Conservation (phyloP, 805 yeast genomes). For the Wickerhamiella slavikovae region DNA sequence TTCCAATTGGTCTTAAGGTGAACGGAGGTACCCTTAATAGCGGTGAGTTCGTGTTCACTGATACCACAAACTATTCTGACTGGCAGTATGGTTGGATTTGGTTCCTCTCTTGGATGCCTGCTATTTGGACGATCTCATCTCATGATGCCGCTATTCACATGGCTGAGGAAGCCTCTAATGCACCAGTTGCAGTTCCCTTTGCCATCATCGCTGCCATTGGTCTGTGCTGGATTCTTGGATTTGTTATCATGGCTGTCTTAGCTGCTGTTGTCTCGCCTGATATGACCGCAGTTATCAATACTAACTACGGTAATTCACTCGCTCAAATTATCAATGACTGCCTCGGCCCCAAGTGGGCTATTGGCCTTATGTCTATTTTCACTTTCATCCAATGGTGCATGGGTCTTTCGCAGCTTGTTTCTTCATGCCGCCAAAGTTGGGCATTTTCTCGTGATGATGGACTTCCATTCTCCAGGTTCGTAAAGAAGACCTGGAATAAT, state of each 20-base stretch:
- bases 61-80: constrained; percentile 27
- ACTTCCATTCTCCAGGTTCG: constrained; percentile 34
- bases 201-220: constrained; percentile 41
- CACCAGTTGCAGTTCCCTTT: constrained; percentile 39
- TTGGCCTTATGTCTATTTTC: constrained; percentile 37
- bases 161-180: constrained; percentile 48
- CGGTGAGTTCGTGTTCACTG: constrained; percentile 35
- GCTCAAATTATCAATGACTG: constrained; percentile 45
- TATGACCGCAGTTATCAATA: constrained; percentile 22
- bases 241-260: constrained; percentile 30
- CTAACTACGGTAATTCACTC: constrained; percentile 33
- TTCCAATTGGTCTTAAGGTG: constrained; percentile 31
- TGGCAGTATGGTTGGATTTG: constrained; percentile 45
- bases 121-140: constrained; percentile 58
- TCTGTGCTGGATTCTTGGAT: constrained; percentile 39
- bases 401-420: constrained; percentile 43
- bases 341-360: constrained; percentile 43
- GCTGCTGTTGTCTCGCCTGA: constrained; percentile 28
- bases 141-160: constrained; percentile 55
- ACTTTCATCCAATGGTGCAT: constrained; percentile 42
- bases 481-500: constrained; percentile 35
- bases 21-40: constrained; percentile 21
- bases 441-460: constrained; percentile 65
- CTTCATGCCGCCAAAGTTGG: constrained; percentile 51
- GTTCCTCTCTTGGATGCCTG: constrained; percentile 35